These are phyloP conservation scores for Colletotrichum sp. DNA, from an alignment of 2,329 filamentous ascomycete genomes.

Conservation along the genomic window DNA sequence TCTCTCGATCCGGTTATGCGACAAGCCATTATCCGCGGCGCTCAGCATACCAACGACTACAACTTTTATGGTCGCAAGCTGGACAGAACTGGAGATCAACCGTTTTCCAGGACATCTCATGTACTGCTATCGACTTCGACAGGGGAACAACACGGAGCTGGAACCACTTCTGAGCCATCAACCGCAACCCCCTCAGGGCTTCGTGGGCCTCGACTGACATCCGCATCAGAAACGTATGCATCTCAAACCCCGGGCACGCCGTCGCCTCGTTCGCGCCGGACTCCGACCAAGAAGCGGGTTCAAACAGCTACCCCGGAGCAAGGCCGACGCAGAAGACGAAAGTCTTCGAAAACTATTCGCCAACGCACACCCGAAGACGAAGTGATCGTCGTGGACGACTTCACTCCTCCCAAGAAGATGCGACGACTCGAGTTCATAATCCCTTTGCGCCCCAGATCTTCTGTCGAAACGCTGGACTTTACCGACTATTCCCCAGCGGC, in stretches of 20 bases:
- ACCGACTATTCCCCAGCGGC: background rate
- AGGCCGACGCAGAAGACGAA: background rate
- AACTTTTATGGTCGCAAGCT: background rate
- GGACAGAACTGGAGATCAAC: background rate
- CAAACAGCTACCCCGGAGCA: background rate
- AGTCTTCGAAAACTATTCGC: background rate
- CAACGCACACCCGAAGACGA: background rate
- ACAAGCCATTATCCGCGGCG: background rate
- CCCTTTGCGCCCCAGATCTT: background rate
- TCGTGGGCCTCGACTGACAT: background rate
- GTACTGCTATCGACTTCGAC: background rate
- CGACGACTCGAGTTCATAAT: background rate
- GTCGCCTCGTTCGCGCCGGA: background rate
- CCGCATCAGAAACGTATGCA: background rate
- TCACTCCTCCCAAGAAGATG: background rate
- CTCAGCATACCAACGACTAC: conserved; percentile 7
- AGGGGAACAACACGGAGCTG: background rate
- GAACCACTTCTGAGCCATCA: background rate
- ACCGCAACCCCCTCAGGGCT: background rate
- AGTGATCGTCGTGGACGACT: background rate
- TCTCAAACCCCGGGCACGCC: background rate
- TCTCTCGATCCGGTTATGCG: background rate
- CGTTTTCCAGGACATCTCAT: background rate
- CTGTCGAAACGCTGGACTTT: background rate
- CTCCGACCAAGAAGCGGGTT: background rate